A percentile compares a stretch with the other conserved stretches of the same genome.
Conservation (phyloP, 2,329 filamentous ascomycete genomes). For the Colletotrichum tanaceti region DNA sequence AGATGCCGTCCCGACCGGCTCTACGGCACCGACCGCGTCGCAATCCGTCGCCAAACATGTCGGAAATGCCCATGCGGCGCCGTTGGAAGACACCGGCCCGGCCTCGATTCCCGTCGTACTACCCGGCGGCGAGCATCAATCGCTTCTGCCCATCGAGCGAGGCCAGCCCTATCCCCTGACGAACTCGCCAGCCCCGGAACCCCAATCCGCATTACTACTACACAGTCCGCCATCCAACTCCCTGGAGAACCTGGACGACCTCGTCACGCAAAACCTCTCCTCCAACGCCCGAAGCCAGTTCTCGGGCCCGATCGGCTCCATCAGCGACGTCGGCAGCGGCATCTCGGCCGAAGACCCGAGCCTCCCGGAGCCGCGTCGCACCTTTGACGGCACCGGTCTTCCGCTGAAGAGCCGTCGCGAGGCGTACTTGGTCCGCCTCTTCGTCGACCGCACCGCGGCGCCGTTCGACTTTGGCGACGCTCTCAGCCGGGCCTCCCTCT, state of each 20-base stretch:
- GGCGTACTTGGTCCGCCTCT: conserved; percentile 13
- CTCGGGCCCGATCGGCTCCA: neutral
- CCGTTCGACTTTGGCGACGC: conserved; percentile 22
- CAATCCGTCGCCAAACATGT: neutral
- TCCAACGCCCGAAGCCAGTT: neutral
- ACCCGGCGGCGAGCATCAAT: neutral
- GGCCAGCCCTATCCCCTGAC: neutral
- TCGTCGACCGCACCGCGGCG: conserved; percentile 11
- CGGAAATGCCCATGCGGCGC: neutral
- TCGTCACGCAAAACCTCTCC: neutral
- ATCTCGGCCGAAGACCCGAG: conserved; percentile 16
- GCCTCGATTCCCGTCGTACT: neutral
- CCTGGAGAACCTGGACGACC: neutral
- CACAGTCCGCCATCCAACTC: neutral
- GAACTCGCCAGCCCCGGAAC: conserved; percentile 7
- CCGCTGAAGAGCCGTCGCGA: conserved; percentile 19
- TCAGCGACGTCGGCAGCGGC: conserved; percentile 25
- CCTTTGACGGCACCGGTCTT: conserved; percentile 2
- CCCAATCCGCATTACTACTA: neutral
- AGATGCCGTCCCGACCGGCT: neutral
- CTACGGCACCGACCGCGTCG: neutral
- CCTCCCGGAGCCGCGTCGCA: conserved; percentile 17
- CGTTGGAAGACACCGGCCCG: no score
- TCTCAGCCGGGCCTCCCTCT: neutral
- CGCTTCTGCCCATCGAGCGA: neutral